These are phyloP conservation scores for Solanum peruvianum DNA, from an alignment of 257 asterid species.

Conservation along the genomic window DNA sequence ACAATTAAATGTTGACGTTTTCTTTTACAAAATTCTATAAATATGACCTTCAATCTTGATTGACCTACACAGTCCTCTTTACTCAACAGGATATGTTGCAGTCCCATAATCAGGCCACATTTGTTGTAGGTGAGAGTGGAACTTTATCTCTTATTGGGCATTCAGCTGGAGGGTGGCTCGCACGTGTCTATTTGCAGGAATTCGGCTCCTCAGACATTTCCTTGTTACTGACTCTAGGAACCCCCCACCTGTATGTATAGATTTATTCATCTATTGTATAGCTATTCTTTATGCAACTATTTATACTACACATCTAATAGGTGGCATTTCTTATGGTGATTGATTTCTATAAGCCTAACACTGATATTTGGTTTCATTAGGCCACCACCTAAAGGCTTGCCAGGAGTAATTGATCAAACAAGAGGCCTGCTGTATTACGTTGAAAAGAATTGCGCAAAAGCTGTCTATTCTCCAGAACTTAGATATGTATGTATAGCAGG, in stretches of 20 bases:
- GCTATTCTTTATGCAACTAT: not conserved
- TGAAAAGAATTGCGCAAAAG: constrained; percentile 65
- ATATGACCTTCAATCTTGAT: not conserved
- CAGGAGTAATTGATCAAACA: constrained; percentile 93
- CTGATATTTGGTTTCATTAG: constrained; percentile 19
- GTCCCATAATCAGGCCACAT: constrained; percentile 22
- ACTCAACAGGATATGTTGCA: constrained; percentile 13
- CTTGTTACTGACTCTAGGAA: constrained; percentile 74
- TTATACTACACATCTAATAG: not conserved
- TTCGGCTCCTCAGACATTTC: constrained; percentile 53
- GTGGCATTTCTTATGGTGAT: not conserved
- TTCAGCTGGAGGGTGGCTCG: constrained; percentile 99
- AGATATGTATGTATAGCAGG: constrained; percentile 93
- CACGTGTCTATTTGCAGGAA: constrained; percentile 81
- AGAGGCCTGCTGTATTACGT: constrained; percentile 88
- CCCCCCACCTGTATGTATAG: constrained; percentile 73
- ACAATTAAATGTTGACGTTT: not conserved
- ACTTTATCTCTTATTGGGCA: constrained; percentile 72
- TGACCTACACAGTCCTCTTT: constrained; percentile 8
- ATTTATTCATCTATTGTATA: not conserved
- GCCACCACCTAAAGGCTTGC: constrained; percentile 76
- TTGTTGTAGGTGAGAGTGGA: constrained; percentile 61
- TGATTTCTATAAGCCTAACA: not conserved
- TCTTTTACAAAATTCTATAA: not conserved
- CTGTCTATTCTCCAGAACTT: constrained; percentile 68